A percentile compares a stretch with the other conserved stretches of the same genome.
These are phyloP conservation scores for Stachybotrys echinatus DNA, from an alignment of 2,329 filamentous ascomycete species.

Conservation along the genomic window DNA sequence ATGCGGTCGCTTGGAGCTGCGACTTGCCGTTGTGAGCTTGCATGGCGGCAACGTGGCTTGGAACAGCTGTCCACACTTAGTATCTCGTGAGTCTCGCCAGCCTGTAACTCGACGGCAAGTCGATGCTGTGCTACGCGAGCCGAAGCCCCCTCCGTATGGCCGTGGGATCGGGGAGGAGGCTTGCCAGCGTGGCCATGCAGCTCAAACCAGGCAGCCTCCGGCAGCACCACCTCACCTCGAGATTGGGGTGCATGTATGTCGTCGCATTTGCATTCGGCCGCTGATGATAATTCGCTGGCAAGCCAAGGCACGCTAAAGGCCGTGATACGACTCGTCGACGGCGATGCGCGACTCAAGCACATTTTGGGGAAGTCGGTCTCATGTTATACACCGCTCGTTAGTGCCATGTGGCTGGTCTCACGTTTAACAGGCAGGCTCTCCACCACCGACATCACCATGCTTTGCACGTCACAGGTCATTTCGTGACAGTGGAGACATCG, in stretches of 20 bases:
- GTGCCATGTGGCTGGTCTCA: not conserved
- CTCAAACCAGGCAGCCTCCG: not conserved
- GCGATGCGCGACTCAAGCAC: not conserved
- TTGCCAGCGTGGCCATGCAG: slow-evolving; percentile 7
- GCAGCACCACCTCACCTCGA: no score
- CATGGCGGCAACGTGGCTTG: not conserved
- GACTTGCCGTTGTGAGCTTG: not conserved
- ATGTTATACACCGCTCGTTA: not conserved
- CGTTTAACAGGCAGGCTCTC: not conserved
- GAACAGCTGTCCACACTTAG: not conserved
- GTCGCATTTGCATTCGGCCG: no score
- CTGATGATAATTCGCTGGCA: no score
- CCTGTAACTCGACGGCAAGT: not conserved
- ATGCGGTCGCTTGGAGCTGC: not conserved
- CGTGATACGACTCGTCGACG: not conserved
- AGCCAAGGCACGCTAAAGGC: not conserved
- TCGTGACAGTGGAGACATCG: not conserved
- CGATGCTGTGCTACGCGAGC: not conserved
- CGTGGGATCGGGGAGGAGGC: not conserved
- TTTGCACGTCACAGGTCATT: not conserved
- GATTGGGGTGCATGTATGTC: not conserved
- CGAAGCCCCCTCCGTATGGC: not conserved
- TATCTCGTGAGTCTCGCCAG: not conserved
- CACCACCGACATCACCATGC: not conserved
- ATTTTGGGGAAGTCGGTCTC: not conserved